Percentiles rank a stretch among this genome's conserved stretches.
phyloP scores from a whole-genome alignment of 495 filamentous ascomycete species.

The Tuber melanosporum region DNA sequence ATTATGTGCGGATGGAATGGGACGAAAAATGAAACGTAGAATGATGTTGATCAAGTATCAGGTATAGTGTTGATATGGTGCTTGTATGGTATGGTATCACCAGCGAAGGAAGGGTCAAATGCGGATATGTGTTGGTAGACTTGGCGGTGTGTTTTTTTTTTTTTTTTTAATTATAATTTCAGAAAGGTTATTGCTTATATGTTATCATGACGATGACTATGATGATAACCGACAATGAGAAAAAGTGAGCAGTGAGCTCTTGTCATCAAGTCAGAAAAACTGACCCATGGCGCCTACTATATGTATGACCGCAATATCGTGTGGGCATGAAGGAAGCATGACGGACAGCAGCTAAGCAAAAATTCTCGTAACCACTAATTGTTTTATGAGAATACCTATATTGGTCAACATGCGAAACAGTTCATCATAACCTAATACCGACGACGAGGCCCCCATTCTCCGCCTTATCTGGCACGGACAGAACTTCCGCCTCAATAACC shows the following conservation, averaged over 20 bases:
- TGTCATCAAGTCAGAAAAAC: background rate
- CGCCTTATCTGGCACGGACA: background rate
- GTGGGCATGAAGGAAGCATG: background rate
- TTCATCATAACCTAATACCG: background rate
- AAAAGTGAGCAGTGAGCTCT: background rate
- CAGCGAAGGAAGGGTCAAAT: background rate
- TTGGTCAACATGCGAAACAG: background rate
- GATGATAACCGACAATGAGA: background rate
- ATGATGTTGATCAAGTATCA: constrained; percentile 1
- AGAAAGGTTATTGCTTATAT: background rate
- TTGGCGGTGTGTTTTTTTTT: background rate
- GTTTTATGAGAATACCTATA: background rate
- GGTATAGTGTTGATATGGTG: background rate
- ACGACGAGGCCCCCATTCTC: background rate
- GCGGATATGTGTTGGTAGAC: constrained; percentile 1
- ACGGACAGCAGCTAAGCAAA: background rate
- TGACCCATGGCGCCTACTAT: background rate
- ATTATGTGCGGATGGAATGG: background rate
- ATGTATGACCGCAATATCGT: background rate
- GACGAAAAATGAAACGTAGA: background rate
- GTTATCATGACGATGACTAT: background rate
- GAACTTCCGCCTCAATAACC: constrained; percentile 40
- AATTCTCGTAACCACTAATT: background rate
- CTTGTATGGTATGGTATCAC: background rate
- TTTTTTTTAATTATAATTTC: background rate